Conservation (phyloP, 805 yeast genomes). For the Barnettozyma sp. region DNA sequence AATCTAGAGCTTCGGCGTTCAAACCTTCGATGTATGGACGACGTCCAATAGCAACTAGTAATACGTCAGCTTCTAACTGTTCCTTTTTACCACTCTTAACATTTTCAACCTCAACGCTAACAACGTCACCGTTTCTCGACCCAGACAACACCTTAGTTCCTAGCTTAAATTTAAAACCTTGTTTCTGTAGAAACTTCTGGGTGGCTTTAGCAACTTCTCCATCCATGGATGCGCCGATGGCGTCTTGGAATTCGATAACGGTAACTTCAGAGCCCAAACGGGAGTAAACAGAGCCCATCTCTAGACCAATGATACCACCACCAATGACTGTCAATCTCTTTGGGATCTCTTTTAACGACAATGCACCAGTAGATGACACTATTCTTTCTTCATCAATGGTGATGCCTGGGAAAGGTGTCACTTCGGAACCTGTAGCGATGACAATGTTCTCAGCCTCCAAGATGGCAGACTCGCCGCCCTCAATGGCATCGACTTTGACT, state of each 20-base stretch:
- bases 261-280: constrained; percentile 95
- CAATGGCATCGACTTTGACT: constrained; percentile 76
- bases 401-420: constrained; percentile 98
- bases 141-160: constrained; percentile 89
- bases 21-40: constrained; percentile 93
- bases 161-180: constrained; percentile 88
- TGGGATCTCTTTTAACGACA: constrained; percentile 82
- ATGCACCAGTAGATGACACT: constrained; percentile 91
- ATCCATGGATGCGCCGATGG: constrained; percentile 99
- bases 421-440: constrained; percentile 98
- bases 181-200: constrained; percentile 86
- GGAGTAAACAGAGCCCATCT: constrained; percentile 97
- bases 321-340: constrained; percentile 90
- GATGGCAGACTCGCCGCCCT: constrained; percentile 69
- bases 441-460: constrained; percentile 82
- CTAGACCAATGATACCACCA: constrained; percentile 99
- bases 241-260: constrained; percentile 79
- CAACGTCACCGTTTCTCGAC: constrained; percentile 81
- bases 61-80: constrained; percentile 79
- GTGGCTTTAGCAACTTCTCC: constrained; percentile 86
- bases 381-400: constrained; percentile 94
- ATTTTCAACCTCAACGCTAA: constrained; percentile 81
- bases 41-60: constrained; percentile 97
- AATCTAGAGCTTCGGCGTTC: constrained; percentile 79
- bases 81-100: constrained; percentile 80